A percentile compares a stretch with the other conserved stretches of the same genome.
Evolutionary conservation across 371 early-diverging fungal species (phyloP).

Genomic region (Coemansia sp.): DNA sequence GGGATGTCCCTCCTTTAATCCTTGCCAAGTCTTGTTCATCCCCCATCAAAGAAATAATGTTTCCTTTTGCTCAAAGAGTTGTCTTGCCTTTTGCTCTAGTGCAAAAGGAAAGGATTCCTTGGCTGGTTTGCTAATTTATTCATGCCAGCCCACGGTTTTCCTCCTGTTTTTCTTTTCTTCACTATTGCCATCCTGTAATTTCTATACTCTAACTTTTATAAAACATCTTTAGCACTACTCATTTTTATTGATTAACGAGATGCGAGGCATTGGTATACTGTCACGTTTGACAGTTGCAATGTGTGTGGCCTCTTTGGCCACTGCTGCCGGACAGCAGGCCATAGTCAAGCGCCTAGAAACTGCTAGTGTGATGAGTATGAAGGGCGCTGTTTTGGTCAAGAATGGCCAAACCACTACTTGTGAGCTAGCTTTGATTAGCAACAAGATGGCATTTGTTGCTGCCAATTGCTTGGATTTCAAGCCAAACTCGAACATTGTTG

Average conservation of each 20-base stretch:
- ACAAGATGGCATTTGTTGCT: constrained; percentile 27
- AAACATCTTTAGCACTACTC: not conserved
- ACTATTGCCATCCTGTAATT: not conserved
- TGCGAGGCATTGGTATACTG: constrained; percentile 2
- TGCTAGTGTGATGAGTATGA: constrained; percentile 11
- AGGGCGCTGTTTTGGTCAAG: constrained; percentile 21
- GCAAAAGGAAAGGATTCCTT: not conserved
- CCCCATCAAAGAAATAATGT: not conserved
- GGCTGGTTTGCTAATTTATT: not conserved
- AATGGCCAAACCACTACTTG: constrained; percentile 35
- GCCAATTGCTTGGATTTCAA: constrained; percentile 25
- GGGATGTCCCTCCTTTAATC: not conserved
- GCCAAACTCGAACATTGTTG: constrained; percentile 10
- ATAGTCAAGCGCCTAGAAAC: constrained; percentile 20
- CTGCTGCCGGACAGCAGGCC: constrained; percentile 34
- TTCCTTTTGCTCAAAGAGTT: not conserved
- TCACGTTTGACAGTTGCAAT: constrained; percentile 10
- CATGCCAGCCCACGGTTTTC: not conserved
- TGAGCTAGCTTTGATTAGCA: constrained; percentile 32
- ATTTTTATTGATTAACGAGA: not conserved
- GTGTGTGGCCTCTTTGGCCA: constrained; percentile 1
- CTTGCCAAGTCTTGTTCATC: not conserved
- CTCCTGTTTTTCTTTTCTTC: not conserved
- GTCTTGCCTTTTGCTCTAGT: not conserved
- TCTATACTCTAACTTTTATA: not conserved